Evolutionary conservation across 2,329 filamentous ascomycete species (phyloP).

Genomic region (Rugonectria rugulosa): DNA sequence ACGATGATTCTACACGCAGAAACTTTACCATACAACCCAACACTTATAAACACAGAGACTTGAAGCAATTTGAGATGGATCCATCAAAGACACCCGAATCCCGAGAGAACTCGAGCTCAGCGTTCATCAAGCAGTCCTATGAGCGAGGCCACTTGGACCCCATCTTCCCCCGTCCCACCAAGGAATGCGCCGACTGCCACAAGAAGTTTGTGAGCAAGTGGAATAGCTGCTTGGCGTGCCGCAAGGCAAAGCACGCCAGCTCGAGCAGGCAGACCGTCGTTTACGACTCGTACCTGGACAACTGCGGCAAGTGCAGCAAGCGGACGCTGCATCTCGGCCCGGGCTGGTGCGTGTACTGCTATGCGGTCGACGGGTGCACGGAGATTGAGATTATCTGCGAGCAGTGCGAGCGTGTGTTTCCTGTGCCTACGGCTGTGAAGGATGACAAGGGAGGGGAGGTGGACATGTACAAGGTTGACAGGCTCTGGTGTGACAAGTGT

Average conservation of each 20-base stretch:
- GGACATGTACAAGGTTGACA: conserved; percentile 25
- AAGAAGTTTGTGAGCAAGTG: neutral
- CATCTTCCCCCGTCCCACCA: neutral
- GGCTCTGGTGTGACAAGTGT: conserved; percentile 32
- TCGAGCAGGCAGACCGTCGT: too few species aligned
- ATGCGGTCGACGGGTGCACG: neutral
- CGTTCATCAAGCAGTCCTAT: neutral
- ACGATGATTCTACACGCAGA: too few species aligned
- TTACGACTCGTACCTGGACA: conserved; percentile 14
- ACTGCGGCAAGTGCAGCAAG: conserved; percentile 3
- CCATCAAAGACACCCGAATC: neutral
- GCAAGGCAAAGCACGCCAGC: neutral
- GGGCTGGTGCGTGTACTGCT: conserved; percentile 28
- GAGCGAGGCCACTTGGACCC: neutral
- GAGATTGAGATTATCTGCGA: conserved; percentile 22
- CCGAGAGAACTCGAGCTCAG: neutral
- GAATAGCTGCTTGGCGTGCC: conserved; percentile 19
- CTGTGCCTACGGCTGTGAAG: conserved; percentile 17
- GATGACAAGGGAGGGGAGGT: conserved; percentile 23
- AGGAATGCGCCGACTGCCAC: conserved; percentile 20
- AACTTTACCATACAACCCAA: neutral
- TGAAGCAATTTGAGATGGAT: neutral
- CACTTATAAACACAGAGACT: neutral
- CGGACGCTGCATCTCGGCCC: conserved; percentile 31
- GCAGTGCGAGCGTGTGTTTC: conserved; percentile 9